phyloP scores from a whole-genome alignment of 768 basidiomycete genomes.

The Lactarius trivialis region DNA sequence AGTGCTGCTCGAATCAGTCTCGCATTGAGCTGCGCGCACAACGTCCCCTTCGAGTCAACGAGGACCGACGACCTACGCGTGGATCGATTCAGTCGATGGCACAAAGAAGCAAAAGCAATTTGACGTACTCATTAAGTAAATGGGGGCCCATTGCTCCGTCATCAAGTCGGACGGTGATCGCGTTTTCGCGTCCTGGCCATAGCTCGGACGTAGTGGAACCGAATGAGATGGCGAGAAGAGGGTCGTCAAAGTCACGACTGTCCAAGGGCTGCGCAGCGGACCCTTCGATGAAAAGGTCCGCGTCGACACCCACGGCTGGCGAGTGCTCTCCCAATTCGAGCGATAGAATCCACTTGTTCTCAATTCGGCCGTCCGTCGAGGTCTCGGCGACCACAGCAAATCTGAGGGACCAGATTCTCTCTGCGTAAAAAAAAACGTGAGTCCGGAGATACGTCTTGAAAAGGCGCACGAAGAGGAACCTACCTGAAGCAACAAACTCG shows the following conservation, averaged over 20 bases:
- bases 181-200: neutral
- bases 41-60: slow-evolving; percentile 23
- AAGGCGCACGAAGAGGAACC: slow-evolving; percentile 2
- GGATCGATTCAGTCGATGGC: neutral
- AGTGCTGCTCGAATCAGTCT: slow-evolving; percentile 21
- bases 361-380: slow-evolving; percentile 13
- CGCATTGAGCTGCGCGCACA: slow-evolving; percentile 26
- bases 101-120: neutral
- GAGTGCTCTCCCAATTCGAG: slow-evolving; percentile 53
- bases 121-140: slow-evolving; percentile 47
- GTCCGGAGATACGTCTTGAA: neutral
- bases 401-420: slow-evolving; percentile 52
- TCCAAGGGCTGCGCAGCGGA: neutral
- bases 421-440: slow-evolving; percentile 27
- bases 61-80: slow-evolving; percentile 26
- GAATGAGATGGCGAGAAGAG: neutral
- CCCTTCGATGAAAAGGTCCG: slow-evolving; percentile 5
- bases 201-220: neutral
- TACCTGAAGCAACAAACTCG: slow-evolving; percentile 62
- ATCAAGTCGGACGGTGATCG: slow-evolving; percentile 5
- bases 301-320: slow-evolving; percentile 31
- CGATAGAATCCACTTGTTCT: slow-evolving; percentile 42
- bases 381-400: slow-evolving; percentile 31
- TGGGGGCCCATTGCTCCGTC: slow-evolving; percentile 28
- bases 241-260: neutral